Evolutionary conservation across 768 basidiomycete species (phyloP), one percentile per base, ranked within the genome.

Genomic region (Tricholoma furcatifolium): DNA sequence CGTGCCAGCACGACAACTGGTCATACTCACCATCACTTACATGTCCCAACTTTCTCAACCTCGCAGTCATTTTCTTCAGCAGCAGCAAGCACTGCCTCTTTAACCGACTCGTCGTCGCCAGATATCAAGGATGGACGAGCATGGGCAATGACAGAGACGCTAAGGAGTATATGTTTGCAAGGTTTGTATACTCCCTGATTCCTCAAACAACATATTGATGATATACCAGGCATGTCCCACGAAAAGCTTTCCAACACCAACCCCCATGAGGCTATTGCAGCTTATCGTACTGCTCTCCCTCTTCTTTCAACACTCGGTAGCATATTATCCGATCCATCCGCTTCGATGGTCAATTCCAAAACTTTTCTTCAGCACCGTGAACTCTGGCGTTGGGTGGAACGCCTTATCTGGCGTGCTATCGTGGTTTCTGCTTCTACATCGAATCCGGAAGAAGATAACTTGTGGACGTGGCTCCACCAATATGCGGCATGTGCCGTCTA

Each of bases 311-410:
- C 72, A 3, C 30, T 71, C 72, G 15, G 53, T 56, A 31, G 52
- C 52, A 12, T 48, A n/a, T 47, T 54, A 3, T 51, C 65, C 62
- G 23, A 62, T 60, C 45, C 27, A 68, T 56, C 62, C n/a, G 76
- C 75, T 50, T 76, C 76, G 40, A 70, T 79, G 2, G 75, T 84
- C 8, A 52, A 50, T 30, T 4, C 43, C 31, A 59, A 43, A 43
- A 27, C 47, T 4, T 93, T 93, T 60, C 65, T 71, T 3, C 78
- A 78, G 42, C 84, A 88, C 50, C 86, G 88, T 6, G 94, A 98
- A 61, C 75, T 95, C 9, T 93, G 91, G 80, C 78, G 93, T 45
- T 94, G 91, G 89, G 75, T 82, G 2, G 92, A 96, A 60, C 78
- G 84, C 17, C 75, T 91, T 20, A 72, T 94, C n/a, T 88, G 89